These are phyloP conservation scores for Termitomyces sp. DNA, from an alignment of 768 basidiomycete species.

Conservation along the genomic window DNA sequence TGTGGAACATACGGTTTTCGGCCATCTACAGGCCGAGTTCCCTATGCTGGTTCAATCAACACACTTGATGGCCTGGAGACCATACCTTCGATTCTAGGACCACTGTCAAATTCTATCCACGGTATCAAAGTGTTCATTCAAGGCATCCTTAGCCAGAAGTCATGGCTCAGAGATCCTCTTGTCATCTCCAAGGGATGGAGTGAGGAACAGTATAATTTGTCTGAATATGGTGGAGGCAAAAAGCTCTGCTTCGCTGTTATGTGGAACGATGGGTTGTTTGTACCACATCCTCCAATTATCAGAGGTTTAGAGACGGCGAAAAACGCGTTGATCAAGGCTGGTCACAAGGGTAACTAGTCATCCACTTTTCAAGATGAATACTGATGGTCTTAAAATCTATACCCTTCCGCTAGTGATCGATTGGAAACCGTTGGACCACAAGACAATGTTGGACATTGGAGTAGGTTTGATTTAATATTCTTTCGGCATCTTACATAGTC, in stretches of 20 bases:
- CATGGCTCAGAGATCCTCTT: slow-evolving; percentile 66
- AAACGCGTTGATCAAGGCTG: slow-evolving; percentile 50
- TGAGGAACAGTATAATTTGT: slow-evolving; percentile 52
- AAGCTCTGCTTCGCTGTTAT: slow-evolving; percentile 54
- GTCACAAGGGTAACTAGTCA: slow-evolving; percentile 52
- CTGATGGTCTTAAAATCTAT: background rate
- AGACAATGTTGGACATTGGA: slow-evolving; percentile 33
- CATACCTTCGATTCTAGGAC: slow-evolving; percentile 69
- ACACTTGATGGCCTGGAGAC: slow-evolving; percentile 70
- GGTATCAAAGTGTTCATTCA: slow-evolving; percentile 67
- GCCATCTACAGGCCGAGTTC: slow-evolving; percentile 65
- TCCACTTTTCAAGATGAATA: background rate
- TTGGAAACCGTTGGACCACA: slow-evolving; percentile 57
- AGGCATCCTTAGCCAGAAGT: slow-evolving; percentile 50
- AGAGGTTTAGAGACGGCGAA: slow-evolving; percentile 56
- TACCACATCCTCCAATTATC: slow-evolving; percentile 60
- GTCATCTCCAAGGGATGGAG: slow-evolving; percentile 56
- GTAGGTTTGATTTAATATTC: slow-evolving; percentile 25
- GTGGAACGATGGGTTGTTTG: slow-evolving; percentile 59
- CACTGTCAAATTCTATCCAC: slow-evolving; percentile 51
- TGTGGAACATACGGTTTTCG: slow-evolving; percentile 69
- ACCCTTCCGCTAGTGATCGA: slow-evolving; percentile 49
- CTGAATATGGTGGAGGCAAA: slow-evolving; percentile 51
- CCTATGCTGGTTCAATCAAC: slow-evolving; percentile 63
- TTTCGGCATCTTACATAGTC: background rate